Conservation (phyloP, 306 rosid species). For the Medicago ruthenica region DNA sequence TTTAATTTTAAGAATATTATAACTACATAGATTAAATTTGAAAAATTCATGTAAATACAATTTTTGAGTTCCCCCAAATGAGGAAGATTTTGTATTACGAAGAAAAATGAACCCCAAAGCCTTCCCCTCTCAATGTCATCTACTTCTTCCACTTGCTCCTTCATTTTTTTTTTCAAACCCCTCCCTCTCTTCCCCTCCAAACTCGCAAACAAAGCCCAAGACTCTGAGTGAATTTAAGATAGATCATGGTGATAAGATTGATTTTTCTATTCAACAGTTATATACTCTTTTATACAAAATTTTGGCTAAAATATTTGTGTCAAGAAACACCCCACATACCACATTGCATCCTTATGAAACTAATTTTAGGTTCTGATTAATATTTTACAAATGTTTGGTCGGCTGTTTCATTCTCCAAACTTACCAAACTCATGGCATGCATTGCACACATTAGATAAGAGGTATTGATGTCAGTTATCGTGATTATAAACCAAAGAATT, state of each 20-base stretch:
- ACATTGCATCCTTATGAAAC: conserved; percentile 12
- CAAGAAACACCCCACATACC: neutral
- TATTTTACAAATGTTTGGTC: conserved; percentile 3
- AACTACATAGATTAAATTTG: too few relatives aligned
- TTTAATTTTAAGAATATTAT: too few relatives aligned
- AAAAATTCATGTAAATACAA: too few relatives aligned
- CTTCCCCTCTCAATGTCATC: too few relatives aligned
- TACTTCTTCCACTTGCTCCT: too few relatives aligned
- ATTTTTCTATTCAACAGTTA: conserved; percentile 1
- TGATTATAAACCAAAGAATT: conserved; percentile 15
- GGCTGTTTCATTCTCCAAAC: conserved; percentile 5
- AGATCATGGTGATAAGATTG: neutral
- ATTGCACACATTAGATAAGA: conserved; percentile 22
- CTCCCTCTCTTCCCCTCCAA: too few relatives aligned
- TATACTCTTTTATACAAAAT: neutral
- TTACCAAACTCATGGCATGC: conserved; percentile 32
- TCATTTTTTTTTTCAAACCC: too few relatives aligned
- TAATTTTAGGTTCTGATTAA: neutral
- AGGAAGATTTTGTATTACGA: too few relatives aligned
- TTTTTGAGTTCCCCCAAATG: too few relatives aligned
- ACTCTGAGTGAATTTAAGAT: neutral
- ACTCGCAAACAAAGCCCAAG: too few relatives aligned
- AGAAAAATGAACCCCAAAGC: too few relatives aligned
- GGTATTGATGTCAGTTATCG: conserved; percentile 7
- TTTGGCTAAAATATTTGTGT: neutral